Conservation (phyloP, 2,329 filamentous ascomycete species). For the Xylariaceae sp. region DNA sequence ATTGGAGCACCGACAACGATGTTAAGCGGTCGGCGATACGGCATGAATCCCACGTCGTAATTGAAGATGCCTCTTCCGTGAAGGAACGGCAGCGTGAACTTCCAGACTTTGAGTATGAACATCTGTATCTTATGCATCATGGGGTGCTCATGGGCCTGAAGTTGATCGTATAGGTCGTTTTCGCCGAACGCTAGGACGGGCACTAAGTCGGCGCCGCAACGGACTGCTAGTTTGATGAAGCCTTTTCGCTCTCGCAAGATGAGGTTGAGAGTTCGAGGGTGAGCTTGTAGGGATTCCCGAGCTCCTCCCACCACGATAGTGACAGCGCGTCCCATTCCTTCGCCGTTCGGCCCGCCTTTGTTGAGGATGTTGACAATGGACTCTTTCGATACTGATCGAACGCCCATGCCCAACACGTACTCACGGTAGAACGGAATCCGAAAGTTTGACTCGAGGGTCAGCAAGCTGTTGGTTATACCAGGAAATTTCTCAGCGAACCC, state of each 20-base stretch:
- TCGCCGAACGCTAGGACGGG: slow-evolving; percentile 92
- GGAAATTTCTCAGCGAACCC: slow-evolving; percentile 87
- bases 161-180: slow-evolving; percentile 92
- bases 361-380: slow-evolving; percentile 86
- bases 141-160: slow-evolving; percentile 74
- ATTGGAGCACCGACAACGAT: slow-evolving; percentile 87
- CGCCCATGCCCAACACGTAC: slow-evolving; percentile 84
- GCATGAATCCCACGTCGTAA: slow-evolving; percentile 95
- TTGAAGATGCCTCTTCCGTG: slow-evolving; percentile 94
- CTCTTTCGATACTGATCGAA: slow-evolving; percentile 86
- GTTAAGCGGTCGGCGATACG: slow-evolving; percentile 83
- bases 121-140: slow-evolving; percentile 79
- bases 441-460: slow-evolving; percentile 96
- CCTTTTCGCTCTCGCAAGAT: slow-evolving; percentile 83
- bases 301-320: slow-evolving; percentile 95
- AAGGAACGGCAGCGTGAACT: slow-evolving; percentile 88
- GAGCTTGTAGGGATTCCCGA: slow-evolving; percentile 84
- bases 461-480: slow-evolving; percentile 87
- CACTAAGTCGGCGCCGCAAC: slow-evolving; percentile 89
- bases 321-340: slow-evolving; percentile 92
- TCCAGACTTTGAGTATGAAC: slow-evolving; percentile 78
- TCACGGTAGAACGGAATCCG: slow-evolving; percentile 90
- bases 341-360: slow-evolving; percentile 70
- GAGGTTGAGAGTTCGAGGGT: slow-evolving; percentile 72
- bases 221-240: slow-evolving; percentile 89